These are phyloP conservation scores for Picea abies DNA, from an alignment of 83 land plant genomes.

Conservation along the genomic window DNA sequence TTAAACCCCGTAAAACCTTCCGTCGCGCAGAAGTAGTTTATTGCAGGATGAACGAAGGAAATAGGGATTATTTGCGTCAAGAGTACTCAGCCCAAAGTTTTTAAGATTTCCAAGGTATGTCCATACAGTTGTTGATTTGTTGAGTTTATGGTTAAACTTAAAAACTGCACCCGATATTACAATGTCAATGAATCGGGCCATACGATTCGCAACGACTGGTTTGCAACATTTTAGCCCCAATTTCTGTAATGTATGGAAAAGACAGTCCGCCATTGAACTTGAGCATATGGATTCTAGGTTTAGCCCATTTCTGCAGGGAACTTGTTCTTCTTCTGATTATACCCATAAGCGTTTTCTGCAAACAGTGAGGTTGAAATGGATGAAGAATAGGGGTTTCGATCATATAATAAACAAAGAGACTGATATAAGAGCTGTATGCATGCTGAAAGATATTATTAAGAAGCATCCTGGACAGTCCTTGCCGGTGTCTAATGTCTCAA, in stretches of 20 bases:
- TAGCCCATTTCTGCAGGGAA: background rate
- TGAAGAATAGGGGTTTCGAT: slow-evolving; percentile 65
- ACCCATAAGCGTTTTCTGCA: slow-evolving; percentile 14
- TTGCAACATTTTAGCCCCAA: background rate
- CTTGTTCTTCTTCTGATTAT: background rate
- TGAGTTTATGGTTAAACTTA: too few relatives aligned
- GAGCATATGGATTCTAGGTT: background rate
- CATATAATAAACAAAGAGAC: slow-evolving; percentile 71
- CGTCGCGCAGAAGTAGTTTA: too few relatives aligned
- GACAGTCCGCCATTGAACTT: background rate
- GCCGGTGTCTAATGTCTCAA: slow-evolving; percentile 41
- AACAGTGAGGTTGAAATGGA: slow-evolving; percentile 74
- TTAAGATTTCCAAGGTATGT: too few relatives aligned
- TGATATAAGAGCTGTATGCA: slow-evolving; percentile 62
- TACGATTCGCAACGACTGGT: background rate
- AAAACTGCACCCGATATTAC: too few relatives aligned
- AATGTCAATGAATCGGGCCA: background rate
- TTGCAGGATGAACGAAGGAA: too few relatives aligned
- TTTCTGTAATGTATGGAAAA: background rate
- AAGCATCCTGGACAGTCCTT: slow-evolving; percentile 37
- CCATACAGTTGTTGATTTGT: too few relatives aligned
- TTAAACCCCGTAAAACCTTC: too few relatives aligned
- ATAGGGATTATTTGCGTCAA: too few relatives aligned
- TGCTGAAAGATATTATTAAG: slow-evolving; percentile 59
- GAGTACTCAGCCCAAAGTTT: too few relatives aligned